Evolutionary conservation across 177 flowering plant species (phyloP), one percentile per base, ranked within the genome.

Genomic region (Vitis hybrid): DNA sequence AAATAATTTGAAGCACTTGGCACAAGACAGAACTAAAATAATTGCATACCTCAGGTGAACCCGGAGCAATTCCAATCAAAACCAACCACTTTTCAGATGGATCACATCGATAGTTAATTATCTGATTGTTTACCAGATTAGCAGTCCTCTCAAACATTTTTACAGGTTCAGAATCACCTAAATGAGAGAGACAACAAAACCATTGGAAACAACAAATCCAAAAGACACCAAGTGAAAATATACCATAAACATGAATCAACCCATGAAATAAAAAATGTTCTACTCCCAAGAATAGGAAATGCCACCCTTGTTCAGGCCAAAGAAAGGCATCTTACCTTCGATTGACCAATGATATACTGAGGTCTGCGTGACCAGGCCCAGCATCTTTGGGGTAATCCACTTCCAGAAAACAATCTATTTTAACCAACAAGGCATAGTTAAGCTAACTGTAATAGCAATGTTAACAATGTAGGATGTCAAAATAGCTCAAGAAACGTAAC

Each of bases 111-210:
- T 96, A 96, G 74, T 96, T 96, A 52, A 96, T 96, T 51, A 96
- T 92, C 78, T 96, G 99, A 77, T 93, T 96, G 79, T 80, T 96
- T 8, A 78, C 76, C 83, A 96, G 73, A 81, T 96, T 96, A 60
- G 95, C 97, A n/a, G 99, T 86, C 78, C 99, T 85, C 59, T 96
- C 98, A 81, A 96, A 96, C 93, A 96, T 79, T 86, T 93, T 96
- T 22, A 81, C 86, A 58, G 99, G 99, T 75, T 88, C 97, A 15
- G 97, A 83, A 18, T 96, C 99, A 75, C 97, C 99, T 96, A 80
- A 61, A 80, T 1, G 26, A 11, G 45, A 70, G 55, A 60, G 2
- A 6, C 18, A 70, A 52, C 6, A 59, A 10, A 26, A 31, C 59
- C 48, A 8, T 39, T 5, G 19, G 33, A 16, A 50, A 39, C 60